These are phyloP conservation scores for Oryza nivara DNA, from an alignment of 176 grass and related monocot genomes.

Conservation along the genomic window DNA sequence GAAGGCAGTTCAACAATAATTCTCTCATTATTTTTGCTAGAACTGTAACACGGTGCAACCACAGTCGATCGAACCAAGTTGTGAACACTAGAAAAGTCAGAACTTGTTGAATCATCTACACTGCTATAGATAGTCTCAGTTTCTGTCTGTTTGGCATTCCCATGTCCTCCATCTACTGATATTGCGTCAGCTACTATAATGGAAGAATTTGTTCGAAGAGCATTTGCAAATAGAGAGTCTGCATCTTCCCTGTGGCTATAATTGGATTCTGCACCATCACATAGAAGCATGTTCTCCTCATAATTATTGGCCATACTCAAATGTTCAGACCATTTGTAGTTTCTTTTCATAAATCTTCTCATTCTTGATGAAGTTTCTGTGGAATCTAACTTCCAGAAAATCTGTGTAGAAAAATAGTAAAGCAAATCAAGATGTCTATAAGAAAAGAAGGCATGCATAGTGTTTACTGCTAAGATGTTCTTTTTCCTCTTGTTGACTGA, in stretches of 20 bases:
- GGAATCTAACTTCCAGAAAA: slow-evolving; percentile 87
- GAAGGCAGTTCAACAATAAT: slow-evolving; percentile 93
- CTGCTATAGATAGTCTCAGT: slow-evolving; percentile 55
- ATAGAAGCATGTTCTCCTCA: slow-evolving; percentile 63
- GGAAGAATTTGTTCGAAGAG: slow-evolving; percentile 64
- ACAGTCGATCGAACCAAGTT: slow-evolving; percentile 76
- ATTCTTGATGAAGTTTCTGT: slow-evolving; percentile 86
- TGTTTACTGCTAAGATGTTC: background rate
- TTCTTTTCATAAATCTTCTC: slow-evolving; percentile 96
- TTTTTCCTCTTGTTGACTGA: background rate
- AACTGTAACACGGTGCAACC: slow-evolving; percentile 70
- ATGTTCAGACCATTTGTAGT: slow-evolving; percentile 78
- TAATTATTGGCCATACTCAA: slow-evolving; percentile 64
- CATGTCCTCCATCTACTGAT: slow-evolving; percentile 65
- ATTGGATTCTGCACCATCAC: slow-evolving; percentile 50
- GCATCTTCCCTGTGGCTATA: slow-evolving; percentile 40
- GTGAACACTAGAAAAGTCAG: slow-evolving; percentile 59
- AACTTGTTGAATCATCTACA: slow-evolving; percentile 72
- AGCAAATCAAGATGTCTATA: slow-evolving; percentile 16
- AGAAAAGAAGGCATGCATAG: slow-evolving; percentile 21
- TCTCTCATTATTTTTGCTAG: slow-evolving; percentile 67
- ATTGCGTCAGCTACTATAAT: slow-evolving; percentile 70
- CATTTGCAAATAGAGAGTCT: slow-evolving; percentile 44
- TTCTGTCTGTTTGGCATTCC: slow-evolving; percentile 60
- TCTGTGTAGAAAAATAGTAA: slow-evolving; percentile 46